Percentiles rank a stretch among this genome's conserved stretches.
Conservation (phyloP, 768 basidiomycete genomes). For the Gloeostereum incarnatum region DNA sequence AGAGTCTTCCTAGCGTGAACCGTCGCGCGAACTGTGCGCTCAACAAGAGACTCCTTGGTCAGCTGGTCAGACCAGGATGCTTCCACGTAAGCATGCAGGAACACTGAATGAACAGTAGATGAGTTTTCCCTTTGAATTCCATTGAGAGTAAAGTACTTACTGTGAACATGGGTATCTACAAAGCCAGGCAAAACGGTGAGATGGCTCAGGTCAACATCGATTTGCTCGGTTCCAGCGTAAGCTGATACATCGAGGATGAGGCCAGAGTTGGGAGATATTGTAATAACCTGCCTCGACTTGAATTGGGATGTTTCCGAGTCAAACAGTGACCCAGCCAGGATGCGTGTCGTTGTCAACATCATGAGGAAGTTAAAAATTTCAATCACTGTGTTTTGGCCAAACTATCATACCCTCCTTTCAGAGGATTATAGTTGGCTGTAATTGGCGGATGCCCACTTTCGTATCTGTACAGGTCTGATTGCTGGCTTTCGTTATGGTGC, state of each 20-base stretch:
- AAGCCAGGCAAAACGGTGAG: constrained; percentile 48
- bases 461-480: too few species aligned
- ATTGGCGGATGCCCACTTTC: too few species aligned
- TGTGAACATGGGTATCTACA: constrained; percentile 48
- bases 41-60: constrained; percentile 44
- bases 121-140: neutral
- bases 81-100: constrained; percentile 52
- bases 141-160: constrained; percentile 20
- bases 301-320: constrained; percentile 34
- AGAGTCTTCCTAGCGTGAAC: constrained; percentile 49
- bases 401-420: too few species aligned
- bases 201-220: constrained; percentile 30
- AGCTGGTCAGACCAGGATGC: constrained; percentile 55
- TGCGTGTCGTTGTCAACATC: constrained; percentile 9
- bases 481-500: too few species aligned
- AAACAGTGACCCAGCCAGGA: constrained; percentile 39
- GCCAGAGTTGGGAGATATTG: constrained; percentile 34
- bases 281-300: constrained; percentile 34
- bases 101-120: constrained; percentile 25
- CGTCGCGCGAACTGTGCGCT: constrained; percentile 53
- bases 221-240: too few species aligned
- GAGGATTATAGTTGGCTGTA: too few species aligned
- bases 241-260: constrained; percentile 41
- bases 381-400: too few species aligned
- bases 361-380: neutral